phyloP scores from a whole-genome alignment of 345 rosid genomes.

The Eucalyptus erythrocorys region DNA sequence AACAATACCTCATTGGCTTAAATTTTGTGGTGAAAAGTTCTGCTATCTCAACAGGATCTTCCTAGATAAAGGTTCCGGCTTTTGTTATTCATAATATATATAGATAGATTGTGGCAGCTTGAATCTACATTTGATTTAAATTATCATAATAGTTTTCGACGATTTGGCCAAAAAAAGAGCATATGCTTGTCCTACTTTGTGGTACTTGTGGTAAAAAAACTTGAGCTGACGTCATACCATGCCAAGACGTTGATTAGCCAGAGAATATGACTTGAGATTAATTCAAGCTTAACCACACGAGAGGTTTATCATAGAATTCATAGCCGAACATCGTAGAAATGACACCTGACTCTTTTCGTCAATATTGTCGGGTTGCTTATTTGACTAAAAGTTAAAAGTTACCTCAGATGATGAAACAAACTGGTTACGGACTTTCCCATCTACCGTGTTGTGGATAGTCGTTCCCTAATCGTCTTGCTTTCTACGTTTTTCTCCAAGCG shows the following conservation, averaged over 20 bases:
- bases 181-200: background rate
- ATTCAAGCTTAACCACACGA: background rate
- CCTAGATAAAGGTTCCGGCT: background rate
- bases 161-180: background rate
- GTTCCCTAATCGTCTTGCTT: background rate
- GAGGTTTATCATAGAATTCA: background rate
- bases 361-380: background rate
- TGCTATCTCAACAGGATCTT: background rate
- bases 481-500: background rate
- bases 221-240: background rate
- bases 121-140: background rate
- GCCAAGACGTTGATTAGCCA: background rate
- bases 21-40: background rate
- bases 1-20: background rate
- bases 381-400: background rate
- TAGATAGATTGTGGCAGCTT: background rate
- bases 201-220: background rate
- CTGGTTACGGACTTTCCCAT: background rate
- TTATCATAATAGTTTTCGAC: background rate
- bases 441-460: background rate
- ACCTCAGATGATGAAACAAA: background rate
- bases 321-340: background rate
- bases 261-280: background rate
- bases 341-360: background rate
- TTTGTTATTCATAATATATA: background rate